phyloP scores from a whole-genome alignment of 1,139 yeast species.

The Diutina sp. region DNA sequence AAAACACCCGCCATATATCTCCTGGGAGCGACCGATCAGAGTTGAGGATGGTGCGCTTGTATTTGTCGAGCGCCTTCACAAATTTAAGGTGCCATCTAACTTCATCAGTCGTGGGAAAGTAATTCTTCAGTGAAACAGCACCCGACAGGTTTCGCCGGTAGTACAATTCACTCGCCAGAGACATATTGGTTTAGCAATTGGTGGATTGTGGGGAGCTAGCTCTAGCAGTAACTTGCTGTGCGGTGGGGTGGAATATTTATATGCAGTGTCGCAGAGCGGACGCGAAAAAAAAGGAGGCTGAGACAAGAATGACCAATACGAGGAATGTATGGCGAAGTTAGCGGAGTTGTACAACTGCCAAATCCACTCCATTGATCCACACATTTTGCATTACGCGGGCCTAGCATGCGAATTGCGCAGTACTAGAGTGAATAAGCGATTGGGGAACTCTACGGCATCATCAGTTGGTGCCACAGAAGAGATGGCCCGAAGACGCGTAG shows the following conservation, averaged over 20 bases:
- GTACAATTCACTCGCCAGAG: background rate
- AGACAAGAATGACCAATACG: background rate
- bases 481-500: too few species aligned
- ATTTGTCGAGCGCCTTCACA: background rate
- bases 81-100: background rate
- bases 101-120: slow-evolving; percentile 1
- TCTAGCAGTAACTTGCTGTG: background rate
- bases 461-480: too few species aligned
- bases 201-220: background rate
- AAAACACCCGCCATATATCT: background rate
- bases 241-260: background rate
- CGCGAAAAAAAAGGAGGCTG: background rate
- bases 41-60: slow-evolving; percentile 2
- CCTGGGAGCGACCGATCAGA: background rate
- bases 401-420: too few species aligned
- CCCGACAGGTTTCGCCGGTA: background rate
- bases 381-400: background rate
- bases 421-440: too few species aligned
- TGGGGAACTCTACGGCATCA: too few species aligned
- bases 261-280: background rate
- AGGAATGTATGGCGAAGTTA: background rate
- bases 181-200: background rate
- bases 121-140: background rate
- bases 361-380: background rate
- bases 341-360: background rate